phyloP scores from a whole-genome alignment of 805 yeast species.

The Metschnikowia borealis region DNA sequence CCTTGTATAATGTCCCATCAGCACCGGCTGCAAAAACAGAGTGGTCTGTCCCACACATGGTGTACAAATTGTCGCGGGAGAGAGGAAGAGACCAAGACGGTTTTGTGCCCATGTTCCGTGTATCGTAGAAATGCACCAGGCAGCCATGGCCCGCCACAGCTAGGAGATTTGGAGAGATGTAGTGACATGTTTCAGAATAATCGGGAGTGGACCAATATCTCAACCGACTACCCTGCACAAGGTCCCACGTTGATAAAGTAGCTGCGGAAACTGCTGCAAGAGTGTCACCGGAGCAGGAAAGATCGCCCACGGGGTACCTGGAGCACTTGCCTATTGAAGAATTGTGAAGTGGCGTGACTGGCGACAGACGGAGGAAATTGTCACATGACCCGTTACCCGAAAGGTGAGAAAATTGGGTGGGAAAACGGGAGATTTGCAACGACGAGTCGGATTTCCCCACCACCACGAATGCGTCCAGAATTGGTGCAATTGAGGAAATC shows the following conservation, averaged over 20 bases:
- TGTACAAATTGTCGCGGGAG: slow-evolving; percentile 15
- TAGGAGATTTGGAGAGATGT: slow-evolving; percentile 8
- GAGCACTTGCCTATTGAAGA: slow-evolving; percentile 16
- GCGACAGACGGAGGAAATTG: background rate
- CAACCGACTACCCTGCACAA: slow-evolving; percentile 9
- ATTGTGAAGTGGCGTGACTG: slow-evolving; percentile 1
- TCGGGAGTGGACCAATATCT: slow-evolving; percentile 11
- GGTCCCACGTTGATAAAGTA: slow-evolving; percentile 15
- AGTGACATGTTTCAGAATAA: slow-evolving; percentile 9
- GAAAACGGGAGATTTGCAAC: slow-evolving; percentile 8
- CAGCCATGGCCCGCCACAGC: slow-evolving; percentile 18
- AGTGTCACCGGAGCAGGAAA: slow-evolving; percentile 5
- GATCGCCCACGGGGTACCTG: slow-evolving; percentile 11
- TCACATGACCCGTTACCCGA: background rate
- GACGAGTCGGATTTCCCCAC: slow-evolving; percentile 14
- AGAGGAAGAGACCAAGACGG: slow-evolving; percentile 12
- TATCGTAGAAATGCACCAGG: slow-evolving; percentile 15
- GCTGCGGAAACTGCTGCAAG: slow-evolving; percentile 13
- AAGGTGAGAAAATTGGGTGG: background rate
- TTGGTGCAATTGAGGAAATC: slow-evolving; percentile 13
- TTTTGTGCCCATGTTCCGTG: slow-evolving; percentile 3
- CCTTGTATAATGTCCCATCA: slow-evolving; percentile 14
- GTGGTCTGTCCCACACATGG: slow-evolving; percentile 12
- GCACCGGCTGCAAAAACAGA: slow-evolving; percentile 15
- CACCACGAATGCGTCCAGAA: slow-evolving; percentile 12